Percentiles rank a stretch among this genome's conserved stretches.
phyloP scores from a whole-genome alignment of 805 yeast species.

The Barnettozyma sucrosica region DNA sequence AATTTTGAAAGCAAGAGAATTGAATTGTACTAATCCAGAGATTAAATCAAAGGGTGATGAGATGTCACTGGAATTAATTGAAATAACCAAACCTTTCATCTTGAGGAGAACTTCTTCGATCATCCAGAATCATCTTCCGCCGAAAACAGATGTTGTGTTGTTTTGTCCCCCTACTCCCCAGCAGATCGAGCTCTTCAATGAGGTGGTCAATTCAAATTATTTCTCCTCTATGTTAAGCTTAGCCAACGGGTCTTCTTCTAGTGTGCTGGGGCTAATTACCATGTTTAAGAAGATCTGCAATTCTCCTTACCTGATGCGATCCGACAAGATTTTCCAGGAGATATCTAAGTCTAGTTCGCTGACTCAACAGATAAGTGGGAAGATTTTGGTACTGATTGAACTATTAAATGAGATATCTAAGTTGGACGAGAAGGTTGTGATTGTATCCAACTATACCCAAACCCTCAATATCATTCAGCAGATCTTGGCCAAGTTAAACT shows the following conservation, averaged over 20 bases:
- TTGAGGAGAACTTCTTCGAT: conserved; percentile 65
- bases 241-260: conserved; percentile 19
- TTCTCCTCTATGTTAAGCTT: conserved; percentile 22
- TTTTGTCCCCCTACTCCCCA: conserved; percentile 69
- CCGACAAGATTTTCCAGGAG: conserved; percentile 40
- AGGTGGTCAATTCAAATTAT: conserved; percentile 33
- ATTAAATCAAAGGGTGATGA: conserved; percentile 52
- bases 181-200: conserved; percentile 52
- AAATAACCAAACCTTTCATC: conserved; percentile 58
- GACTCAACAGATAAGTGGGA: conserved; percentile 40
- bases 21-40: conserved; percentile 44
- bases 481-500: conserved; percentile 41
- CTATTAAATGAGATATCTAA: conserved; percentile 45
- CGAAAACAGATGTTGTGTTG: conserved; percentile 67
- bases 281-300: conserved; percentile 77
- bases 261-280: conserved; percentile 65
- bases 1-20: conserved; percentile 64
- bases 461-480: conserved; percentile 73
- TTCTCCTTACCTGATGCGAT: conserved; percentile 58
- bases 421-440: conserved; percentile 68
- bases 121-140: conserved; percentile 56
- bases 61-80: conserved; percentile 57
- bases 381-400: conserved; percentile 53
- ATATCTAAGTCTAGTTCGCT: conserved; percentile 9
- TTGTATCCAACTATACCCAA: conserved; percentile 84